Conservation (phyloP, 495 filamentous ascomycete genomes). For the Penicillium coffeae region DNA sequence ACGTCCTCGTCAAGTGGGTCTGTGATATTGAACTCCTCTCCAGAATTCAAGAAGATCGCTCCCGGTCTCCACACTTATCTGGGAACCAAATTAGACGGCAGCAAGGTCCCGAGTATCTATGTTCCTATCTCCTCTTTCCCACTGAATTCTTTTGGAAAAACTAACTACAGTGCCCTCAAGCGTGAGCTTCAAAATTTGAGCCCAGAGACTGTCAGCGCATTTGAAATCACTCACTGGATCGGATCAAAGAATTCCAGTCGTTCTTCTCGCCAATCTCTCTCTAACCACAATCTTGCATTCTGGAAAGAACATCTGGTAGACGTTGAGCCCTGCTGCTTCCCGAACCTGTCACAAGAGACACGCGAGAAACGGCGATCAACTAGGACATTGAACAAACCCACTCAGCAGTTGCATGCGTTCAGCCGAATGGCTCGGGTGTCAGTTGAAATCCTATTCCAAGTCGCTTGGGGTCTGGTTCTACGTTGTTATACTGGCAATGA, state of each 20-base stretch:
- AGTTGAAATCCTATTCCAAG: constrained; percentile 34
- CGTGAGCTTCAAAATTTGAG: constrained; percentile 15
- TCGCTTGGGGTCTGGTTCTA: constrained; percentile 54
- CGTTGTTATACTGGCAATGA: constrained; percentile 49
- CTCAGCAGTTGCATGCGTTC: constrained; percentile 31
- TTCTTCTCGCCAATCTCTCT: constrained; percentile 6
- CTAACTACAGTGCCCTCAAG: constrained; percentile 26
- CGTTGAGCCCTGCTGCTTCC: constrained; percentile 54
- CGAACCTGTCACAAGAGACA: constrained; percentile 27
- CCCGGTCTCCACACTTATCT: constrained; percentile 23
- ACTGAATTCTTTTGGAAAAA: constrained; percentile 50
- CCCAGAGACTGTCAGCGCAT: constrained; percentile 6
- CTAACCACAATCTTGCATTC: constrained; percentile 32
- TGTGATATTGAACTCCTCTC: constrained; percentile 12
- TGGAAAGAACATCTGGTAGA: constrained; percentile 51
- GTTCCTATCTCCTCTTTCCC: constrained; percentile 55
- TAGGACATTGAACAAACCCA: constrained; percentile 24
- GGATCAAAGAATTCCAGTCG: constrained; percentile 7
- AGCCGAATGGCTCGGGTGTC: constrained; percentile 29
- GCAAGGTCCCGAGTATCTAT: constrained; percentile 58
- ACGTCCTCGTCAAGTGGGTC: neutral
- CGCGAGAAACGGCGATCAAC: constrained; percentile 3
- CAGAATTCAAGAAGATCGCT: constrained; percentile 15
- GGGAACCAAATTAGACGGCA: constrained; percentile 26
- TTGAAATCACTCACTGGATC: constrained; percentile 17